Conservation (phyloP, 2,329 filamentous ascomycete genomes). For the Pseudogymnoascus sp. region DNA sequence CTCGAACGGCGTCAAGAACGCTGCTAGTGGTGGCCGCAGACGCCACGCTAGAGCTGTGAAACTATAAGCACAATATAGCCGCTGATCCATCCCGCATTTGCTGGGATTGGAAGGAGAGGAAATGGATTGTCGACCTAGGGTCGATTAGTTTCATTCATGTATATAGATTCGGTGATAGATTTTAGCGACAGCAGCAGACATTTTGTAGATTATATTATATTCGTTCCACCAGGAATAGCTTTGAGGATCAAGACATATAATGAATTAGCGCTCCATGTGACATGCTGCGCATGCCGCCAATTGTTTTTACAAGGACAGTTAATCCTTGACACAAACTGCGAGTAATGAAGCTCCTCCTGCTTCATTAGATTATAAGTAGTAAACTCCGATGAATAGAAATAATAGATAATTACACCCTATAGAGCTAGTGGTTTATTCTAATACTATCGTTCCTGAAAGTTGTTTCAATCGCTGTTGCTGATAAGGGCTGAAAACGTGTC, state of each 20-base stretch:
- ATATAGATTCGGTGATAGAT: conserved; percentile 1
- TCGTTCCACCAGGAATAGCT: not conserved
- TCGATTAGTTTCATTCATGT: not conserved
- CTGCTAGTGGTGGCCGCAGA: not conserved
- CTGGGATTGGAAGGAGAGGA: not conserved
- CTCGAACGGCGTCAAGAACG: not conserved
- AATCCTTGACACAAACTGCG: not conserved
- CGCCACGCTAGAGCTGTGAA: not conserved
- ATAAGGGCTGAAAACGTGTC: not conserved
- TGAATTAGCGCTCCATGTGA: not conserved
- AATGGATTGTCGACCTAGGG: not conserved
- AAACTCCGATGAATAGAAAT: not conserved
- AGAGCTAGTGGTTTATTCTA: not conserved
- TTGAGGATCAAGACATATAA: not conserved
- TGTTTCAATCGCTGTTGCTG: not conserved
- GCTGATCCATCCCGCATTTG: not conserved
- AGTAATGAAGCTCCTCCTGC: not conserved
- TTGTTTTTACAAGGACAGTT: not conserved
- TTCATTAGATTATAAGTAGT: not conserved
- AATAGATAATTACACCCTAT: not conserved
- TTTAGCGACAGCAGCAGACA: not conserved
- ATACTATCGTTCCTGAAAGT: not conserved
- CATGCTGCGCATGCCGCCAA: not conserved
- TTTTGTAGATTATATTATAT: conserved; percentile 1
- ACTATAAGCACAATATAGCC: not conserved